Base-by-base conservation (phyloP, 179 eudicot genomes). In the Beta lomatogona region DNA sequence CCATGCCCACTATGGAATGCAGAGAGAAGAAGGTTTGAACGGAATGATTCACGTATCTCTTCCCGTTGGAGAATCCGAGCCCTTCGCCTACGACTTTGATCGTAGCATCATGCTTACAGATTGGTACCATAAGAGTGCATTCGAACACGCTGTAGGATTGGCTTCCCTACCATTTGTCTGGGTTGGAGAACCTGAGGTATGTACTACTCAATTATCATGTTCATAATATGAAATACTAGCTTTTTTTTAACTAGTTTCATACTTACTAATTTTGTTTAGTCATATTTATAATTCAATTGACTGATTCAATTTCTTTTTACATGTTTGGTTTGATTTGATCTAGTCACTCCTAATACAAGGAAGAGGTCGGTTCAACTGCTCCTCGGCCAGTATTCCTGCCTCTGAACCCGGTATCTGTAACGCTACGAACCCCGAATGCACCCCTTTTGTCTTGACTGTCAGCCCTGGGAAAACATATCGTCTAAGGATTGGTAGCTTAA, bases 1-100 rank as follows among this genome's bases (percentile, higher is more conserved):
- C 81, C 98, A 94, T 59, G 97, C 97, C 0, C 98, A 94, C 69
- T 94, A 93, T 44, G 97, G 97, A 9, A 90, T 93, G 94, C 97
- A 90, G 82, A 90, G 94, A 84, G 88, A 82, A 76, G 92, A 90
- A 0, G 98, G 98, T 4, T 68, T 94, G 74, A 88, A 89, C 13
- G 98, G 98, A 21, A 85, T 91, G 82, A 89, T 94, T 11, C 71
- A 80, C 0, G 98, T 94, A 2, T 80, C 90, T 11, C 88, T 86
- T 66, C 94, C 96, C 0, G 67, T 79, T 1, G 93, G 93, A 66
- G 86, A 82, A 44, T 60, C 83, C 0, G 98, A 94, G 79, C 98
- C 98, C 0, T 94, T 89, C 70, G 53, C 79, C 0, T 94, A 94
- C 14, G 93, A 94, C 77, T 79, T 77, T 31, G 98, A 94, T 44